phyloP scores from a whole-genome alignment of 2,329 filamentous ascomycete genomes.

The Penicillium digitatum region DNA sequence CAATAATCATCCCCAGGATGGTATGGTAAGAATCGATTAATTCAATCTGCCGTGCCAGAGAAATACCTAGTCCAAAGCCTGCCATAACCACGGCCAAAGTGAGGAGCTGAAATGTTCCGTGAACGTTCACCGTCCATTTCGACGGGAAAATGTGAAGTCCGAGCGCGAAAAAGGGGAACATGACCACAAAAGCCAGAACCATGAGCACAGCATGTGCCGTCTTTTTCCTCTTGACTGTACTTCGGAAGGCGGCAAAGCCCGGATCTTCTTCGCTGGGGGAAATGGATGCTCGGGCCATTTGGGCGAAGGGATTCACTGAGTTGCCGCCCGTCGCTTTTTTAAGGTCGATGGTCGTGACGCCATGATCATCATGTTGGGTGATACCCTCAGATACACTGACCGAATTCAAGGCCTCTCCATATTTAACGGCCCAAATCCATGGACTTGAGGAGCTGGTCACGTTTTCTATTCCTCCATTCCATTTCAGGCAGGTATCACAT shows the following conservation, averaged over 20 bases:
- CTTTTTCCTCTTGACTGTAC: slow-evolving; percentile 15
- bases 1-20: slow-evolving; percentile 53
- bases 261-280: slow-evolving; percentile 2
- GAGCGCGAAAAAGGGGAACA: slow-evolving; percentile 34
- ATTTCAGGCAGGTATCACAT: slow-evolving; percentile 31
- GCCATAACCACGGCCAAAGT: slow-evolving; percentile 48
- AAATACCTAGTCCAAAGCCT: slow-evolving; percentile 51
- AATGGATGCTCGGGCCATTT: slow-evolving; percentile 7
- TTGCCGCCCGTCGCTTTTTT: slow-evolving; percentile 21
- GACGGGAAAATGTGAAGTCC: slow-evolving; percentile 35
- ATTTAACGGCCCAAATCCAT: slow-evolving; percentile 31
- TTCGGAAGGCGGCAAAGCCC: background rate
- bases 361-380: slow-evolving; percentile 24
- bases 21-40: slow-evolving; percentile 46
- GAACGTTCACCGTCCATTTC: slow-evolving; percentile 43
- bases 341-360: slow-evolving; percentile 22
- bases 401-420: slow-evolving; percentile 23
- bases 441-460: slow-evolving; percentile 17
- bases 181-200: slow-evolving; percentile 41
- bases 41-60: slow-evolving; percentile 42
- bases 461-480: slow-evolving; percentile 17
- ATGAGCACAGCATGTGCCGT: slow-evolving; percentile 36
- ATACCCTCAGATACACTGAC: slow-evolving; percentile 17
- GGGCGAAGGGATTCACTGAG: slow-evolving; percentile 16
- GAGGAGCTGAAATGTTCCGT: slow-evolving; percentile 48